Conservation (phyloP, 495 filamentous ascomycete genomes). For the Ascobolus immersus region DNA sequence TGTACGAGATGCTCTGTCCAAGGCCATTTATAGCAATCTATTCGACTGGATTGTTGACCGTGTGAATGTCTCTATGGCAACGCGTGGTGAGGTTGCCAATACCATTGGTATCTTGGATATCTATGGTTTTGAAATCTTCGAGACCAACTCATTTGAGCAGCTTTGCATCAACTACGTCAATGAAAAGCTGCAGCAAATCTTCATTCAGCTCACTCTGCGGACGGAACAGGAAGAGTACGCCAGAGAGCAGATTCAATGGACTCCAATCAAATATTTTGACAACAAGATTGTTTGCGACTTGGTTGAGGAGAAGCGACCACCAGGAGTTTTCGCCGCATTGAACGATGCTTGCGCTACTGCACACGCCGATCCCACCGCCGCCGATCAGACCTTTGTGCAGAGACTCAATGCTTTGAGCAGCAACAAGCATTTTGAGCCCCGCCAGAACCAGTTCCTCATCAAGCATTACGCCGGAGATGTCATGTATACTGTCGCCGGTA, state of each 20-base stretch:
- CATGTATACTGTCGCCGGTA: slow-evolving; percentile 78
- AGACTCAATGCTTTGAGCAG: slow-evolving; percentile 63
- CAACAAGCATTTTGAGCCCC: slow-evolving; percentile 72
- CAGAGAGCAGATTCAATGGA: slow-evolving; percentile 91
- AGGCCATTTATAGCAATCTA: slow-evolving; percentile 88
- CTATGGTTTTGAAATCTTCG: slow-evolving; percentile 98
- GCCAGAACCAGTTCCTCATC: slow-evolving; percentile 90
- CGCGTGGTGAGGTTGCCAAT: slow-evolving; percentile 46
- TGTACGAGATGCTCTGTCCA: slow-evolving; percentile 80
- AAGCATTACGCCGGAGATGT: slow-evolving; percentile 99
- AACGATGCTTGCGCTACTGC: slow-evolving; percentile 97
- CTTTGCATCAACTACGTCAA: slow-evolving; percentile 99
- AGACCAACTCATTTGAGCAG: slow-evolving; percentile 97
- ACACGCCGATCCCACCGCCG: slow-evolving; percentile 78
- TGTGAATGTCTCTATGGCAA: slow-evolving; percentile 69
- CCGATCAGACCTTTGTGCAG: slow-evolving; percentile 86
- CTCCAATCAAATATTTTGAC: slow-evolving; percentile 97
- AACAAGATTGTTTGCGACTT: slow-evolving; percentile 97
- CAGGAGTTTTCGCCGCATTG: slow-evolving; percentile 82
- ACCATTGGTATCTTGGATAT: slow-evolving; percentile 97
- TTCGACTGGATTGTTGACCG: slow-evolving; percentile 97
- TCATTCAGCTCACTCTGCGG: slow-evolving; percentile 91
- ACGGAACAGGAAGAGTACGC: slow-evolving; percentile 97
- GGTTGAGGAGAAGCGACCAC: slow-evolving; percentile 77
- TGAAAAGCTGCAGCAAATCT: slow-evolving; percentile 98